Evolutionary conservation across 2,329 filamentous ascomycete genomes (phyloP).

Genomic region (Coniochaeta sp.): DNA sequence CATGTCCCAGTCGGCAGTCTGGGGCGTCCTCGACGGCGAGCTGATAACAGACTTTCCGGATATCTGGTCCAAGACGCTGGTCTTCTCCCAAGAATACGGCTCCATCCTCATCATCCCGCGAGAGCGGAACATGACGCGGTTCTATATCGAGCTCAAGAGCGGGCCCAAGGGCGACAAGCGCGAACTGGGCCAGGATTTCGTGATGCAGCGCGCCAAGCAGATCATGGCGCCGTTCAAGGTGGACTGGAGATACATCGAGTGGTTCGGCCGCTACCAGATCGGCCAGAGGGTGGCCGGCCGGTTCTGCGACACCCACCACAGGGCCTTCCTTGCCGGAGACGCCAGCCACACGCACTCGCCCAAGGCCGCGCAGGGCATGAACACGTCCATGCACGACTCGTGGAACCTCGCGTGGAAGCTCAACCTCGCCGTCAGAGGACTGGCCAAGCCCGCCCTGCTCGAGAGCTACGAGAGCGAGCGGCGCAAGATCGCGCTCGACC

Average conservation of each 20-base stretch:
- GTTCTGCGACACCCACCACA: slow-evolving; percentile 54
- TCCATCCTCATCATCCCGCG: slow-evolving; percentile 69
- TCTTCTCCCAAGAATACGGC: slow-evolving; percentile 59
- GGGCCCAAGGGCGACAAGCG: slow-evolving; percentile 30
- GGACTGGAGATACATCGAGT: slow-evolving; percentile 54
- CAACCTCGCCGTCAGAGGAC: slow-evolving; percentile 45
- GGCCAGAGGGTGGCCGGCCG: slow-evolving; percentile 63
- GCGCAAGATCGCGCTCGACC: slow-evolving; percentile 51
- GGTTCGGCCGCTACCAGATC: slow-evolving; percentile 68
- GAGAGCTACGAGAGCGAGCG: slow-evolving; percentile 57
- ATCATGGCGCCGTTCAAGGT: slow-evolving; percentile 53
- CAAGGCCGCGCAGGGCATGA: slow-evolving; percentile 64
- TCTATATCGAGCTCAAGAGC: slow-evolving; percentile 51
- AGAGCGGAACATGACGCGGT: slow-evolving; percentile 64
- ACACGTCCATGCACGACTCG: slow-evolving; percentile 53
- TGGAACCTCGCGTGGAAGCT: slow-evolving; percentile 53
- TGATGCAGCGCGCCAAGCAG: slow-evolving; percentile 58
- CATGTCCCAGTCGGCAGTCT: slow-evolving; percentile 47
- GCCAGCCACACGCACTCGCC: slow-evolving; percentile 67
- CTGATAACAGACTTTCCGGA: slow-evolving; percentile 68
- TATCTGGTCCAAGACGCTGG: slow-evolving; percentile 66
- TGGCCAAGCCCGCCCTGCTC: slow-evolving; percentile 47
- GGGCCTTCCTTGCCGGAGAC: slow-evolving; percentile 64
- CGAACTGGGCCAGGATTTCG: slow-evolving; percentile 53
- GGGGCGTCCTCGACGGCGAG: slow-evolving; percentile 67